Evolutionary conservation across 116 monocot genomes (phyloP).

Genomic region (Dioscorea cayenensis): DNA sequence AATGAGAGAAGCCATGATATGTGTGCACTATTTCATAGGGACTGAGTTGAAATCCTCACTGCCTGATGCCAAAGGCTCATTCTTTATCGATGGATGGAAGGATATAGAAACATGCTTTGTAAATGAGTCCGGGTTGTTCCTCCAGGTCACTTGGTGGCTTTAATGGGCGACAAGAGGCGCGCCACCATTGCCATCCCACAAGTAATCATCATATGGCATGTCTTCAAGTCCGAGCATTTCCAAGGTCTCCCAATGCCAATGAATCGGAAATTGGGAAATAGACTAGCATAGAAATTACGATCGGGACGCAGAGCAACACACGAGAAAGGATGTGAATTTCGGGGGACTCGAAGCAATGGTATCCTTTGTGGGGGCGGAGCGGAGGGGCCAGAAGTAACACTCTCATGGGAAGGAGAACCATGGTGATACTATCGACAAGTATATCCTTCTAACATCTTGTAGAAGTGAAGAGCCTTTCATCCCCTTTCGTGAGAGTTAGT

Average conservation of each 20-base stretch:
- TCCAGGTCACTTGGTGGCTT: slow-evolving; percentile 25
- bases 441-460: slow-evolving; percentile 47
- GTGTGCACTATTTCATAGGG: not conserved
- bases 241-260: slow-evolving; percentile 44
- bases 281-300: slow-evolving; percentile 73
- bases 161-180: slow-evolving; percentile 35
- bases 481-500: slow-evolving; percentile 45
- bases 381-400: slow-evolving; percentile 62
- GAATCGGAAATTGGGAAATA: slow-evolving; percentile 79
- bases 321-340: slow-evolving; percentile 71
- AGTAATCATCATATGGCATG: slow-evolving; percentile 58
- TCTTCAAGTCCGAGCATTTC: slow-evolving; percentile 41
- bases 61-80: slow-evolving; percentile 22
- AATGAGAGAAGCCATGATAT: not conserved
- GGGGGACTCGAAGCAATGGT: slow-evolving; percentile 43
- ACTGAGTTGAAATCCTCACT: not conserved
- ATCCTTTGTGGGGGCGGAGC: slow-evolving; percentile 49
- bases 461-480: slow-evolving; percentile 31
- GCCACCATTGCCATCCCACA: slow-evolving; percentile 10
- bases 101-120: slow-evolving; percentile 69
- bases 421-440: slow-evolving; percentile 46
- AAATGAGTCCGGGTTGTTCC: slow-evolving; percentile 54
- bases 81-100: slow-evolving; percentile 48
- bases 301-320: slow-evolving; percentile 36
- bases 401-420: slow-evolving; percentile 48